These are phyloP conservation scores for Yarrowia bubula DNA, from an alignment of 805 yeast species.

Conservation along the genomic window DNA sequence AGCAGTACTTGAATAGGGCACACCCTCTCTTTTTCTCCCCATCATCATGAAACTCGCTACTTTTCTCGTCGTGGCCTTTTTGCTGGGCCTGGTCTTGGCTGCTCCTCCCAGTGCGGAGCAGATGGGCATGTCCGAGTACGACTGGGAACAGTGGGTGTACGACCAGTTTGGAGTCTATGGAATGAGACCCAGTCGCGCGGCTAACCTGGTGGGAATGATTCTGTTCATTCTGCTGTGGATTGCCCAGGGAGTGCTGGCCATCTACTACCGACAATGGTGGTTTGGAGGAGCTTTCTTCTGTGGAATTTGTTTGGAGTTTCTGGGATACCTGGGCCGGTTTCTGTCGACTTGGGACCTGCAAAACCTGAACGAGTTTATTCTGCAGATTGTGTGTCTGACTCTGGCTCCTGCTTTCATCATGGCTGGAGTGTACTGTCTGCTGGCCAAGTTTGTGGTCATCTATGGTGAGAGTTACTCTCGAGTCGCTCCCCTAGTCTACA, in stretches of 20 bases:
- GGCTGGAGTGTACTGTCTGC: conserved; percentile 75
- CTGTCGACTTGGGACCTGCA: conserved; percentile 43
- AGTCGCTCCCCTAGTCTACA: conserved; percentile 54
- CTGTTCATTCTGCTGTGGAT: conserved; percentile 52
- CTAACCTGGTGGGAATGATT: conserved; percentile 56
- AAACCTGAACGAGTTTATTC: conserved; percentile 47
- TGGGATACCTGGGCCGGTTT: conserved; percentile 66
- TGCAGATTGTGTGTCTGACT: conserved; percentile 67
- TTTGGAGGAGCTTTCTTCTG: conserved; percentile 50
- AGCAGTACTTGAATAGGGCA: background rate
- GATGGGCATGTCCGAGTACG: background rate
- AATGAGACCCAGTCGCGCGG: conserved; percentile 52
- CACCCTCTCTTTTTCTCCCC: background rate
- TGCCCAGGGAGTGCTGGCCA: conserved; percentile 46
- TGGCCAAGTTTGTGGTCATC: conserved; percentile 61
- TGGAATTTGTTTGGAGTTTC: conserved; percentile 58
- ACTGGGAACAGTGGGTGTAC: conserved; percentile 1
- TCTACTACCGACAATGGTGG: conserved; percentile 60
- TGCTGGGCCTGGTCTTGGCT: background rate
- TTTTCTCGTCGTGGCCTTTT: background rate
- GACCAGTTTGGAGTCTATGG: conserved; percentile 35
- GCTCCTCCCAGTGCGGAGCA: conserved; percentile 7
- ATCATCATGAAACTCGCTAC: background rate
- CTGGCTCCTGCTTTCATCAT: conserved; percentile 79
- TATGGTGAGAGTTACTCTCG: conserved; percentile 56